Evolutionary conservation across 2,329 filamentous ascomycete species (phyloP).

Genomic region (Parascedosporium putredinis): DNA sequence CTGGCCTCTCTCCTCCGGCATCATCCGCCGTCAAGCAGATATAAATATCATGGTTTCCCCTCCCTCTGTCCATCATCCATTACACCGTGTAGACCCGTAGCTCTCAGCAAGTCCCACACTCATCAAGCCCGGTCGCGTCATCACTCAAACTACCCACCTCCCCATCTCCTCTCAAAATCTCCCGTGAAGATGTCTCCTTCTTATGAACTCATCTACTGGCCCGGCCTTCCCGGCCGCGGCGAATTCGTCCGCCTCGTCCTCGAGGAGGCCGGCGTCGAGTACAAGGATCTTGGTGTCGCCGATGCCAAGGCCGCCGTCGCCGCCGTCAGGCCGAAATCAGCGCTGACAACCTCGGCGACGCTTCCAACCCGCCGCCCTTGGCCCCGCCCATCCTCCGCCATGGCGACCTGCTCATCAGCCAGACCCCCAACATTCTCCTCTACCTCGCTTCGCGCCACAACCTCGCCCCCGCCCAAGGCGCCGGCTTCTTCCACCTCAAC

Average conservation of each 20-base stretch:
- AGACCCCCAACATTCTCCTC: constrained; percentile 62
- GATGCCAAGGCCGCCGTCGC: constrained; percentile 34
- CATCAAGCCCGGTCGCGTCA: background rate
- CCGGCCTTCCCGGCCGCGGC: constrained; percentile 59
- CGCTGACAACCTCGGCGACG: constrained; percentile 34
- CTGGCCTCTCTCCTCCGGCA: no score
- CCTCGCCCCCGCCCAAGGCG: constrained; percentile 34
- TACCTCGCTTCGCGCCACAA: constrained; percentile 56
- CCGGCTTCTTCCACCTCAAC: constrained; percentile 47
- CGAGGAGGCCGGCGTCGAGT: constrained; percentile 55
- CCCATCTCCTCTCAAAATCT: background rate
- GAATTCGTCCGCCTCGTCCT: constrained; percentile 64
- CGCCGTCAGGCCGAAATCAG: constrained; percentile 36
- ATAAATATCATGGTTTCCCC: no score
- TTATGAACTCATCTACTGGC: constrained; percentile 65
- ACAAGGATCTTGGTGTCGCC: constrained; percentile 44
- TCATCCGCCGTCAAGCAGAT: no score
- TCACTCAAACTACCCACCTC: background rate
- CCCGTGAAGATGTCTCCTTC: constrained; percentile 15
- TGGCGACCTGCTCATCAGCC: constrained; percentile 51
- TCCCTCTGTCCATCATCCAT: no score
- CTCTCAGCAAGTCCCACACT: no score
- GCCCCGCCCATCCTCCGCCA: constrained; percentile 58
- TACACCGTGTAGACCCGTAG: no score
- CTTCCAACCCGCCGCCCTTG: constrained; percentile 51